Evolutionary conservation across 208 protist species (phyloP).

Genomic region (Leishmania turanica): DNA sequence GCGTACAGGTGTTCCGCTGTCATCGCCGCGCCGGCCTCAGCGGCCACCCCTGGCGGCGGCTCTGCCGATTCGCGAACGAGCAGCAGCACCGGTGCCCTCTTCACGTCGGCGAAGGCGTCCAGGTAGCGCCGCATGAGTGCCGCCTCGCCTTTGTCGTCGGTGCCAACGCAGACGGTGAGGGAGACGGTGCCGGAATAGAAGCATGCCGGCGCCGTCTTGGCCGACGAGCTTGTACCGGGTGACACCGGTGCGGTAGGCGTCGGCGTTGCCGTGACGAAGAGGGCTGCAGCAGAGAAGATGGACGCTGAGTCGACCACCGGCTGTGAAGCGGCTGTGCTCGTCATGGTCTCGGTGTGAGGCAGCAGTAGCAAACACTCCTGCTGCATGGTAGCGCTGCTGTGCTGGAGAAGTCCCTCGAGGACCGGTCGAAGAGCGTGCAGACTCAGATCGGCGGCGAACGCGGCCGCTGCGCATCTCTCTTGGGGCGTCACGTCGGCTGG

Average conservation of each 20-base stretch:
- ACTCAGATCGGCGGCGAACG: background rate
- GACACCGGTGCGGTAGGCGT: background rate
- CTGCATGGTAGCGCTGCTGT: background rate
- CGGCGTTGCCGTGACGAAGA: background rate
- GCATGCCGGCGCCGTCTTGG: background rate
- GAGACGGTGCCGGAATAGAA: slow-evolving; percentile 8
- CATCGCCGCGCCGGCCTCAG: background rate
- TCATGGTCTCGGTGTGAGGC: background rate
- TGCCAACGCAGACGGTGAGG: slow-evolving; percentile 5
- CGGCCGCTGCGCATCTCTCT: background rate
- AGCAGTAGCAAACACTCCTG: background rate
- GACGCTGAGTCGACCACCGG: background rate
- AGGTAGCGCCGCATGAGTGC: slow-evolving; percentile 10
- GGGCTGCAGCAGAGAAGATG: background rate
- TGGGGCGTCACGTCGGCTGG: background rate
- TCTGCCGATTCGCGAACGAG: slow-evolving; percentile 3
- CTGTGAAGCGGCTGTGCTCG: background rate
- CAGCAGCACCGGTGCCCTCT: background rate
- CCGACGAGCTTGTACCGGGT: background rate
- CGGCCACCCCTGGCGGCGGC: slow-evolving; percentile 3
- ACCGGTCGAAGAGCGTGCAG: background rate
- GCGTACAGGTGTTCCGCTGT: background rate
- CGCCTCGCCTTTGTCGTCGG: background rate
- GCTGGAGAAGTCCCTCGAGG: slow-evolving; percentile 1
- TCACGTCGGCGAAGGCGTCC: slow-evolving; percentile 4